phyloP scores from a whole-genome alignment of 176 grass and related monocot species.

The Juncus inflexus region DNA sequence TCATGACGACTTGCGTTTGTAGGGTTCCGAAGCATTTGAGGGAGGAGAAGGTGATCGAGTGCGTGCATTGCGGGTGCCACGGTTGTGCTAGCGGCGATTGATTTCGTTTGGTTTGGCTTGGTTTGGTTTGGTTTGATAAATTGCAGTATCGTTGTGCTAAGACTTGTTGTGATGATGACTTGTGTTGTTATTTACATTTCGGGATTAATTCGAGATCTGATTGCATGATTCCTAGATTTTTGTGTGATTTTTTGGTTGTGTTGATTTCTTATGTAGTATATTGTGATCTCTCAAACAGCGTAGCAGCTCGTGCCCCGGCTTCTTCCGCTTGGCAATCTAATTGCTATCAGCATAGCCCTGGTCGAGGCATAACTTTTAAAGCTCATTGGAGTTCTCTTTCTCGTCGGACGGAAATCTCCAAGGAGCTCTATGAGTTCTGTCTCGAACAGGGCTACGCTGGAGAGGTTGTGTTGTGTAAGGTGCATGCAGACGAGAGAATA shows the following conservation, averaged over 20 bases:
- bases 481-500: constrained; percentile 74
- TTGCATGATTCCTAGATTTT: too few relatives aligned
- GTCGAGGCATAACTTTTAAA: constrained; percentile 82
- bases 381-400: constrained; percentile 80
- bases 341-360: constrained; percentile 78
- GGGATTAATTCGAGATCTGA: too few relatives aligned
- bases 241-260: too few relatives aligned
- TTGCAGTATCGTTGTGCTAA: neutral
- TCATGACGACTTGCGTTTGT: constrained; percentile 67
- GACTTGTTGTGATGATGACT: neutral
- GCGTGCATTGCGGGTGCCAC: constrained; percentile 68
- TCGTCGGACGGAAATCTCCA: constrained; percentile 85
- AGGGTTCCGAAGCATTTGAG: constrained; percentile 72
- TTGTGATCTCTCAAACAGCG: constrained; percentile 42
- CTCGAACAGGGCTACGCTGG: constrained; percentile 79
- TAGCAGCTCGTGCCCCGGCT: constrained; percentile 68
- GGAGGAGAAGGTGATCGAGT: constrained; percentile 87
- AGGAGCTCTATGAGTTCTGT: constrained; percentile 80
- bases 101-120: neutral
- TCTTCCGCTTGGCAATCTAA: constrained; percentile 97
- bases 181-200: too few relatives aligned
- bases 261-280: too few relatives aligned
- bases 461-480: constrained; percentile 68
- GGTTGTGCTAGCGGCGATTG: constrained; percentile 79
- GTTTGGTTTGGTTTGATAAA: neutral